These are phyloP conservation scores for Sanghuangporus weigelae DNA, from an alignment of 1,284 basidiomycete species.

Conservation along the genomic window DNA sequence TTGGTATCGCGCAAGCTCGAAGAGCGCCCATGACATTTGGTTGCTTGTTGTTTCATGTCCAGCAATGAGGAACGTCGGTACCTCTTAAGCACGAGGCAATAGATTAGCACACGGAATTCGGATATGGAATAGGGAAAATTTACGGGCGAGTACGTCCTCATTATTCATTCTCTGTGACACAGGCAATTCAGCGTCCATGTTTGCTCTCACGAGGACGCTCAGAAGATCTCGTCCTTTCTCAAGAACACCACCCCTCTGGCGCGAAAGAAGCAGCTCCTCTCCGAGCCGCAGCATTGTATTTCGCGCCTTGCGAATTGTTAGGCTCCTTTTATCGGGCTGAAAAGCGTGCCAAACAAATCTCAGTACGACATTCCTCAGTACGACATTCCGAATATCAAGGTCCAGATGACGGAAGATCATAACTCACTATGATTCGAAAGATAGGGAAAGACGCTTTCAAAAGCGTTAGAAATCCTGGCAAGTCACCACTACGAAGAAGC, in stretches of 20 bases:
- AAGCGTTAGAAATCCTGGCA: slow-evolving; percentile 9
- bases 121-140: slow-evolving; percentile 18
- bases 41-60: slow-evolving; percentile 30
- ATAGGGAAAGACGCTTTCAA: slow-evolving; percentile 17
- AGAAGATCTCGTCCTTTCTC: slow-evolving; percentile 28
- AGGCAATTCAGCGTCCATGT: slow-evolving; percentile 40
- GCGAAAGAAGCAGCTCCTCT: slow-evolving; percentile 34
- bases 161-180: slow-evolving; percentile 44
- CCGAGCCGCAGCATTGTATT: slow-evolving; percentile 32
- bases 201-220: slow-evolving; percentile 38
- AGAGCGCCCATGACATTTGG: slow-evolving; percentile 44
- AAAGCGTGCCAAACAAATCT: neutral
- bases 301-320: slow-evolving; percentile 22
- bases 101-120: neutral
- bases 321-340: slow-evolving; percentile 28
- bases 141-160: slow-evolving; percentile 51
- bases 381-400: neutral
- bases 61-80: slow-evolving; percentile 42
- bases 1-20: slow-evolving; percentile 34
- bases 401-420: slow-evolving; percentile 4
- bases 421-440: slow-evolving; percentile 23
- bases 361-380: neutral
- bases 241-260: slow-evolving; percentile 31
- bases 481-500: slow-evolving; percentile 21
- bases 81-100: slow-evolving; percentile 25